Conservation (phyloP, 1,139 yeast species). For the Suhomyces yuchorum region DNA sequence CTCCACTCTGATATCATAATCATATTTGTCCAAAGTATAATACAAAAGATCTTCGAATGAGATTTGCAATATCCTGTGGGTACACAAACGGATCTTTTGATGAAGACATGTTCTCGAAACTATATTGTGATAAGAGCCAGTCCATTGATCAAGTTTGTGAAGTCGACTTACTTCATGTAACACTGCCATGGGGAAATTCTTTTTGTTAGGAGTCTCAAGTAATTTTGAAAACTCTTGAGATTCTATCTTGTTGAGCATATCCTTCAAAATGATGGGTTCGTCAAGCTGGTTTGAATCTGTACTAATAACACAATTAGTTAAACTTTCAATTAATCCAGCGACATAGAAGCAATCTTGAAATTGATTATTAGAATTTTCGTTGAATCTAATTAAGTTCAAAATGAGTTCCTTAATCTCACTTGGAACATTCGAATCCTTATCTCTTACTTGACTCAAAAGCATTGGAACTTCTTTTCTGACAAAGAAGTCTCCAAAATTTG, state of each 20-base stretch:
- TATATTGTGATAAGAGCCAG: slow-evolving; percentile 68
- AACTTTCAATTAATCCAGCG: slow-evolving; percentile 56
- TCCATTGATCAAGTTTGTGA: slow-evolving; percentile 82
- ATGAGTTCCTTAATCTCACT: slow-evolving; percentile 60
- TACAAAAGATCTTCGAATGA: slow-evolving; percentile 52
- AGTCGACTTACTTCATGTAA: slow-evolving; percentile 63
- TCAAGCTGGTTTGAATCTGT: slow-evolving; percentile 1
- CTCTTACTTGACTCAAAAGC: slow-evolving; percentile 62
- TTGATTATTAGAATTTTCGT: slow-evolving; percentile 80
- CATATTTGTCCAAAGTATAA: slow-evolving; percentile 53
- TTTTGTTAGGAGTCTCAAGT: background rate
- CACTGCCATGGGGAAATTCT: slow-evolving; percentile 5
- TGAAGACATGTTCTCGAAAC: slow-evolving; percentile 60
- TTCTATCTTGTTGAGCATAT: slow-evolving; percentile 18
- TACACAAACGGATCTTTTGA: slow-evolving; percentile 62
- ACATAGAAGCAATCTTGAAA: slow-evolving; percentile 77
- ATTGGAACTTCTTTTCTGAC: slow-evolving; percentile 68
- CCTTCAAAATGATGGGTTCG: slow-evolving; percentile 27
- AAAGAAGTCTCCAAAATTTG: slow-evolving; percentile 65
- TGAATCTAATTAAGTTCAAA: slow-evolving; percentile 73
- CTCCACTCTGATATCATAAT: slow-evolving; percentile 58
- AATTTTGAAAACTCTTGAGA: slow-evolving; percentile 1
- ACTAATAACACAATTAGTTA: slow-evolving; percentile 43
- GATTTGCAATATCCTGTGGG: slow-evolving; percentile 55
- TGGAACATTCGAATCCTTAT: slow-evolving; percentile 71